These are phyloP conservation scores for Dalbergia cultrata DNA, from an alignment of 306 rosid genomes.

Conservation along the genomic window DNA sequence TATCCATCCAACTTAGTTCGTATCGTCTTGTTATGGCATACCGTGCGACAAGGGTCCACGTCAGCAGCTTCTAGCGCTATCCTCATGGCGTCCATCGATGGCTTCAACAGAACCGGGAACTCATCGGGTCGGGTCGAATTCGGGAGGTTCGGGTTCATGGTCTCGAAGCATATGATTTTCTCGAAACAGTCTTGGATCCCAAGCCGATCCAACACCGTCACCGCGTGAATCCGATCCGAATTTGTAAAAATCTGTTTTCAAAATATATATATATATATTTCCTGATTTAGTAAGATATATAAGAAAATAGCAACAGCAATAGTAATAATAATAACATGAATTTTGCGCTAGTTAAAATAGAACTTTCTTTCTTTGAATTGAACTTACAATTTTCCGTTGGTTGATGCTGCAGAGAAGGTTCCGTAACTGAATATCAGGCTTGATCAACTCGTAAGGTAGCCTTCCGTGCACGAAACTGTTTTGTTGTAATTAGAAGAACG, in stretches of 20 bases:
- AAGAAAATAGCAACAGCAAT: background rate
- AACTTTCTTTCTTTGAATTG: background rate
- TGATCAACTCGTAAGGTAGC: conserved; percentile 78
- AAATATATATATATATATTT: background rate
- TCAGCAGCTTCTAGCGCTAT: conserved; percentile 63
- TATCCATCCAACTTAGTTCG: background rate
- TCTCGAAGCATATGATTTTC: conserved; percentile 83
- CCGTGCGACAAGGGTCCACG: conserved; percentile 80
- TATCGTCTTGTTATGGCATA: conserved; percentile 9
- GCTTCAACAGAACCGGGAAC: conserved; percentile 80
- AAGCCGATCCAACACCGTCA: conserved; percentile 60
- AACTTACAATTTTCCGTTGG: conserved; percentile 74
- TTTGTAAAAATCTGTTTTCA: conserved; percentile 76
- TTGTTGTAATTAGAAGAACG: background rate
- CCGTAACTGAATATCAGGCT: conserved; percentile 70
- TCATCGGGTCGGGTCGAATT: conserved; percentile 68
- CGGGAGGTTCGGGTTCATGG: conserved; percentile 81
- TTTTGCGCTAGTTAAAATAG: background rate
- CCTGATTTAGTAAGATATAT: background rate
- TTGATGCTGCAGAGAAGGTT: conserved; percentile 64
- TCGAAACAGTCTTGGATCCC: conserved; percentile 77
- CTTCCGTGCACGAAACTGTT: conserved; percentile 91
- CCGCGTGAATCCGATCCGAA: conserved; percentile 82
- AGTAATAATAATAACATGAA: background rate
- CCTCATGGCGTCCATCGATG: conserved; percentile 75